Conservation (phyloP, 768 basidiomycete species). For the Zangia roseola region DNA sequence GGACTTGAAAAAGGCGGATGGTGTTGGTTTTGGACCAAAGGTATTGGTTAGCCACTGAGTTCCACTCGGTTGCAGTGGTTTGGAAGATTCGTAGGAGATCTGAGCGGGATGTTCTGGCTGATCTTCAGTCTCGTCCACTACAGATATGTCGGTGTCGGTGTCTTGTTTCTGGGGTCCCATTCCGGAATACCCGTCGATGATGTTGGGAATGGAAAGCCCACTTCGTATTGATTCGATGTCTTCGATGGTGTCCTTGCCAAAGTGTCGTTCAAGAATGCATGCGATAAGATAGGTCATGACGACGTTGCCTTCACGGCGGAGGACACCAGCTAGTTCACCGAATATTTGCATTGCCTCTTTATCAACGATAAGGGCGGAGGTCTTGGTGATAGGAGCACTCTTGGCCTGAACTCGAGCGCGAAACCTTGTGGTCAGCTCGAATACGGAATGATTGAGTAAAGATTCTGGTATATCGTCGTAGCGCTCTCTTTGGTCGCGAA, state of each 20-base stretch:
- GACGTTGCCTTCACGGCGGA: slow-evolving; percentile 62
- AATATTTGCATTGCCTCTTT: slow-evolving; percentile 64
- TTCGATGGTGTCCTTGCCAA: slow-evolving; percentile 77
- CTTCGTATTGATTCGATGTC: slow-evolving; percentile 68
- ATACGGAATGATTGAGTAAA: slow-evolving; percentile 70
- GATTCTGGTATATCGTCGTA: slow-evolving; percentile 68
- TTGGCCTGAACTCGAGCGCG: slow-evolving; percentile 77
- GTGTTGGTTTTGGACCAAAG: slow-evolving; percentile 29
- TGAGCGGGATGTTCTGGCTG: slow-evolving; percentile 5
- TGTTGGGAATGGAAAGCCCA: slow-evolving; percentile 52
- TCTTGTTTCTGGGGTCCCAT: slow-evolving; percentile 25
- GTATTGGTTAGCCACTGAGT: slow-evolving; percentile 34
- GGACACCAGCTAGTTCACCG: slow-evolving; percentile 54
- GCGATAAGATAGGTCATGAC: slow-evolving; percentile 86
- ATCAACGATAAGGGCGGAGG: slow-evolving; percentile 62
- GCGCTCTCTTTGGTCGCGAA: slow-evolving; percentile 79
- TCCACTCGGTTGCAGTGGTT: slow-evolving; percentile 25
- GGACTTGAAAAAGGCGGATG: slow-evolving; percentile 19
- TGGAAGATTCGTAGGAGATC: slow-evolving; percentile 1
- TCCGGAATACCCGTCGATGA: slow-evolving; percentile 63
- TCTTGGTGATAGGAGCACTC: slow-evolving; percentile 73
- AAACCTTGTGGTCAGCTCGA: slow-evolving; percentile 80
- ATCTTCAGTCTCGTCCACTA: slow-evolving; percentile 21
- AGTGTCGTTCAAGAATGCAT: slow-evolving; percentile 84
- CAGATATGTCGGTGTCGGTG: slow-evolving; percentile 26